Evolutionary conservation across 371 early-diverging fungal genomes (phyloP), one percentile per base, ranked within the genome.

Genomic region (Rhizopus stolonifer): DNA sequence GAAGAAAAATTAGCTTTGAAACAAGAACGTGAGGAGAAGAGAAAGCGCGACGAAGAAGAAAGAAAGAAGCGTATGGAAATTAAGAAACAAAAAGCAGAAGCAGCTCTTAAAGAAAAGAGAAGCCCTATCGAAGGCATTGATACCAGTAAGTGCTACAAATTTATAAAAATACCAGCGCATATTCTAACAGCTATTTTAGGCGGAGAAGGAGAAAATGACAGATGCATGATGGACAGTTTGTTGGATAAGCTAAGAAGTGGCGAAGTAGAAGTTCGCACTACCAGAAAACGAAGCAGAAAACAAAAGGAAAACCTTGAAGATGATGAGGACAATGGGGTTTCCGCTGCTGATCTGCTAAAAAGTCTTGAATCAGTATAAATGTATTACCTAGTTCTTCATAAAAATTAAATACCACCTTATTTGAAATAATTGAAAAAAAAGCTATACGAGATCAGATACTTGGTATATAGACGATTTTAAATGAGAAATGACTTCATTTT

Each of bases 1-100:
- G 74, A 77, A 54, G 70, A 71, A 54, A 70, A 71, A 58, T 47
- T 69, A 44, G 49, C 46, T 1, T 43, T 65, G 29, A 61, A 67
- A 45, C 56, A 63, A 52, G 74, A 71, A 47, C 61, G 68, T 10
- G 68, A 75, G 17, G 76, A 67, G 52, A 67, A 68, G 49, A 62
- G 61, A 60, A 52, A 46, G 38, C 59, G 52, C 6, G 61, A 70
- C 29, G 73, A 77, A 22, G 63, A 70, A 23, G 61, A 61, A 38
- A 67, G 65, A 33, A 66, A 71, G 32, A 65, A 66, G 15, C 58
- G 62, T 6, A 19, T 58, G 14, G 38, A 55, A 33, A 14, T 55
- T 1, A 67, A 71, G 50, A 58, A 68, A 26, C 58, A 68, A 46
- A 60, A 58, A 51, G 61, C 58, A 11, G 64, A 54, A 42, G 58